Evolutionary conservation across 441 rosid genomes (phyloP).

Genomic region (Croton setiger): DNA sequence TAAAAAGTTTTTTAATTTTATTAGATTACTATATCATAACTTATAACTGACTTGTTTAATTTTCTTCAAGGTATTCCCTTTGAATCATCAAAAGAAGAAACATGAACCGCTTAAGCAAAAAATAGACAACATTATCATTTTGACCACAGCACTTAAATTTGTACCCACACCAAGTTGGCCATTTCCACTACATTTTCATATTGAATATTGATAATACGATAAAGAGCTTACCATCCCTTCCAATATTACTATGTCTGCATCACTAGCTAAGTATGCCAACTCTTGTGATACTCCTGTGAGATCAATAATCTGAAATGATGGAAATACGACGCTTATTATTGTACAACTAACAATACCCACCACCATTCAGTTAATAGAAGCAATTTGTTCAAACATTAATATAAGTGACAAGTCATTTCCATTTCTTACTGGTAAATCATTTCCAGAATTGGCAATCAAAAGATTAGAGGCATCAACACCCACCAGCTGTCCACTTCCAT

Average conservation of each 20-base stretch:
- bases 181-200: background rate
- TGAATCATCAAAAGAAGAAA: background rate
- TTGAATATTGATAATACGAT: background rate
- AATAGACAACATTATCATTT: background rate
- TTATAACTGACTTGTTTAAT: background rate
- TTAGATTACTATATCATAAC: too few species aligned
- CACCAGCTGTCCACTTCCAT: constrained; percentile 60
- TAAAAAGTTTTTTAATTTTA: background rate
- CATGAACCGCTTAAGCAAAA: background rate
- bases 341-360: constrained; percentile 1
- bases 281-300: constrained; percentile 78
- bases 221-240: constrained; percentile 89
- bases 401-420: background rate
- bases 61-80: background rate
- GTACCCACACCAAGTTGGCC: background rate
- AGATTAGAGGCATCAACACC: constrained; percentile 84
- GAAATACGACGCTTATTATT: constrained; percentile 10
- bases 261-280: constrained; percentile 72
- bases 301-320: constrained; percentile 74
- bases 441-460: constrained; percentile 87
- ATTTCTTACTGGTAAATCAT: constrained; percentile 83
- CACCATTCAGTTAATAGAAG: background rate
- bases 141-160: background rate
- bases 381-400: background rate
- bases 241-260: constrained; percentile 84